phyloP scores from a whole-genome alignment of 129 eudicot species.

The Artemisia argyi region DNA sequence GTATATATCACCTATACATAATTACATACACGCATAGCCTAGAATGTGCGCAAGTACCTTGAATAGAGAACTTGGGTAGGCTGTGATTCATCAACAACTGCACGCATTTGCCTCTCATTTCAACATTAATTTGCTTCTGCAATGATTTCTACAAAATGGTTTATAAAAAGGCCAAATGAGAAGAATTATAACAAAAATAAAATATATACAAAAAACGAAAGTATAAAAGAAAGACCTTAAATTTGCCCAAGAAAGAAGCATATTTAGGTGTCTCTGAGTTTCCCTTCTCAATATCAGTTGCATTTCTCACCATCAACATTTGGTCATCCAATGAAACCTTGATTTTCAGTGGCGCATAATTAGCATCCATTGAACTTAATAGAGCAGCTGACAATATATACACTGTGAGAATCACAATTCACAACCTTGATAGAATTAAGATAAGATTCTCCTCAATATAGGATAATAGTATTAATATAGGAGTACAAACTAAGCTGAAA shows the following conservation, averaged over 20 bases:
- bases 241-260: too few relatives aligned
- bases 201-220: not conserved
- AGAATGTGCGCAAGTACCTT: conserved; percentile 44
- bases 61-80: conserved; percentile 57
- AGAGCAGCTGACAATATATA: conserved; percentile 26
- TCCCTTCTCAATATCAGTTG: conserved; percentile 65
- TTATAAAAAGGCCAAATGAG: not conserved
- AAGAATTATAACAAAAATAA: not conserved
- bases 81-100: conserved; percentile 63
- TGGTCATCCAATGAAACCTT: conserved; percentile 41
- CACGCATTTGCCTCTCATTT: conserved; percentile 55
- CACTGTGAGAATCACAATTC: conserved; percentile 36
- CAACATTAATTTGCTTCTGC: conserved; percentile 60
- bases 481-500: too few relatives aligned
- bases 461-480: too few relatives aligned
- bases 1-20: too few relatives aligned
- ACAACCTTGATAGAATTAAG: conserved; percentile 46
- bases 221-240: too few relatives aligned
- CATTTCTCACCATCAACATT: conserved; percentile 37
- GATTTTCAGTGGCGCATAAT: conserved; percentile 33
- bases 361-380: conserved; percentile 33
- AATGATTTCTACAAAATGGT: conserved; percentile 45
- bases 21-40: not conserved
- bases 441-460: not conserved
- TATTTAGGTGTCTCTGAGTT: conserved; percentile 33